Percentiles rank a stretch among this genome's conserved stretches.
Evolutionary conservation across 192 early-diverging fungal genomes (phyloP).

Genomic region (Backusella morwellensis): DNA sequence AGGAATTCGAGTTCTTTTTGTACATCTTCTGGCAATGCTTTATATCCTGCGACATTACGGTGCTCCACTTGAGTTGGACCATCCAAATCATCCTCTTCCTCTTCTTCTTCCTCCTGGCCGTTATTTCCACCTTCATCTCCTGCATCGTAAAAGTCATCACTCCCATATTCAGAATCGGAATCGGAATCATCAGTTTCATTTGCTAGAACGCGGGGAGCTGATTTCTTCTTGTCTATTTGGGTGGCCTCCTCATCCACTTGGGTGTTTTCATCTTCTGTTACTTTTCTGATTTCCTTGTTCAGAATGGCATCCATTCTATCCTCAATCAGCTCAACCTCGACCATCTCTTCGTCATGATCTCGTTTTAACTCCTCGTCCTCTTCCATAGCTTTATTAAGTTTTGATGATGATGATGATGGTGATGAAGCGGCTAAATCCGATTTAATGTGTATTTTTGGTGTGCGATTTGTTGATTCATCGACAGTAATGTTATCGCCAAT

Average conservation of each 20-base stretch:
- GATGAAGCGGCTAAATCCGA: neutral
- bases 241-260: neutral
- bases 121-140: conserved; percentile 12
- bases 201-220: neutral
- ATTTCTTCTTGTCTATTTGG: no score
- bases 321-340: conserved; percentile 1
- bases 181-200: neutral
- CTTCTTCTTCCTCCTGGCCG: conserved; percentile 15
- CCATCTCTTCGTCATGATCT: conserved; percentile 27
- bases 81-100: conserved; percentile 24
- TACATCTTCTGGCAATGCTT: neutral
- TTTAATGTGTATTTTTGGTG: neutral
- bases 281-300: neutral
- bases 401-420: neutral
- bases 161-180: neutral
- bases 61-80: neutral
- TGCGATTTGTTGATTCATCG: neutral
- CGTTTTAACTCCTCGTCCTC: neutral
- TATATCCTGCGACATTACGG: neutral
- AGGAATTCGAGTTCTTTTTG: neutral
- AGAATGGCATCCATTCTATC: neutral
- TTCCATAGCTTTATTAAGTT: neutral
- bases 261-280: neutral
- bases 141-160: neutral
- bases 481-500: neutral